Conservation (phyloP, 106 monocot species). For the Phalaenopsis equestris region DNA sequence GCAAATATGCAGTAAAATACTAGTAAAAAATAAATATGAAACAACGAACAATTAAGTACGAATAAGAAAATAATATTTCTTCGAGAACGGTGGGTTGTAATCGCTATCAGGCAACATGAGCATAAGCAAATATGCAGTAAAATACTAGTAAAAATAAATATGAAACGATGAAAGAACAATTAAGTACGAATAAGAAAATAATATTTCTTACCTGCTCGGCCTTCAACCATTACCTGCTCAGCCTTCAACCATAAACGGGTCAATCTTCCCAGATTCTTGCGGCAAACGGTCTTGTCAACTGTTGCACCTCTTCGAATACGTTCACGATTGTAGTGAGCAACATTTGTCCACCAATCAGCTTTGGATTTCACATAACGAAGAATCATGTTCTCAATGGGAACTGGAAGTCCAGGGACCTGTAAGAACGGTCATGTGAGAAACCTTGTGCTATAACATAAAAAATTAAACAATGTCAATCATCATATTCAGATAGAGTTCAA, state of each 20-base stretch:
- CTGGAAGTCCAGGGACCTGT: constrained; percentile 97
- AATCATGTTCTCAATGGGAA: constrained; percentile 99
- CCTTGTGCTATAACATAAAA: neutral
- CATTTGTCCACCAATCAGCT: constrained; percentile 99
- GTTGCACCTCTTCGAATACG: constrained; percentile 99
- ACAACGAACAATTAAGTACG: neutral
- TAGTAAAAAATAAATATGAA: neutral
- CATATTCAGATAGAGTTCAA: neutral
- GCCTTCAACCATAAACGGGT: constrained; percentile 98
- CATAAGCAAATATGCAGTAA: neutral
- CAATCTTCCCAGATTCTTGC: constrained; percentile 96
- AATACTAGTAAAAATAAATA: constrained; percentile 1
- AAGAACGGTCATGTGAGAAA: constrained; percentile 10
- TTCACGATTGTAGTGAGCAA: constrained; percentile 99
- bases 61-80: constrained; percentile 2
- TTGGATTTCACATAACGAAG: constrained; percentile 99
- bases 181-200: neutral
- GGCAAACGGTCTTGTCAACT: constrained; percentile 96
- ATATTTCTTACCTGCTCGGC: constrained; percentile 70
- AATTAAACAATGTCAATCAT: neutral
- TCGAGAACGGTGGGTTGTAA: too few species aligned
- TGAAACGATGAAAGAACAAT: neutral
- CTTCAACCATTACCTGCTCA: constrained; percentile 97
- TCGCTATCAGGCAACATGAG: neutral
- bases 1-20: neutral